Conservation (phyloP, 2,329 filamentous ascomycete species). For the Diaporthe australafricana region DNA sequence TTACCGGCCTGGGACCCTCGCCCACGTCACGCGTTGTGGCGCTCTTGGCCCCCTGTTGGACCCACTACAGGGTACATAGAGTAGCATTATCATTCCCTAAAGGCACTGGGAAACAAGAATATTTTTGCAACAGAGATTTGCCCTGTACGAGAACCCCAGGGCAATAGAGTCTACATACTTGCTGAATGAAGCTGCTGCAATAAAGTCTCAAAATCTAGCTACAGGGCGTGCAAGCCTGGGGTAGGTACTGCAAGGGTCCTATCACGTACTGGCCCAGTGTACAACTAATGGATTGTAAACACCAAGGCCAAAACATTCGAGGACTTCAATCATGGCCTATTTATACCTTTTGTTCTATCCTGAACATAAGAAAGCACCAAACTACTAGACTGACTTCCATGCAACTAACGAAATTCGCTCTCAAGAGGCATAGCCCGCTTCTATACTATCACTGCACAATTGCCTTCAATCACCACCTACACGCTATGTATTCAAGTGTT, state of each 20-base stretch:
- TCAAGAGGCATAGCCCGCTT: not conserved
- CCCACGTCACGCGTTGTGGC: constrained; percentile 23
- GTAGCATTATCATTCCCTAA: not conserved
- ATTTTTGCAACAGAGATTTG: not conserved
- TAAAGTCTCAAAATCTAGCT: not conserved
- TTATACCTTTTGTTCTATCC: no score
- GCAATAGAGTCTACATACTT: no score
- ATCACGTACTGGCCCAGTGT: no score
- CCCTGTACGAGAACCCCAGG: not conserved
- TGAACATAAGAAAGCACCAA: no score
- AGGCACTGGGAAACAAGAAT: no score
- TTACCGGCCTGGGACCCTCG: constrained; percentile 1
- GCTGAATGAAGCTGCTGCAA: not conserved
- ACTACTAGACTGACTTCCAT: no score
- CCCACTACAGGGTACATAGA: not conserved
- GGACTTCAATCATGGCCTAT: no score
- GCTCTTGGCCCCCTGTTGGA: constrained; percentile 6
- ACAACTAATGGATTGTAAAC: no score
- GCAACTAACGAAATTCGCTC: no score
- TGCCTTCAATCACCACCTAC: not conserved
- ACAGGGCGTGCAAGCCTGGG: not conserved
- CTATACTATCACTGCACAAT: not conserved
- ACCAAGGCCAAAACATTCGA: no score
- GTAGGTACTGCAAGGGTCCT: no score
- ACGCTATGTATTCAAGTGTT: no score